phyloP scores from a whole-genome alignment of 148 eudicot species.

The Chenopodium album region DNA sequence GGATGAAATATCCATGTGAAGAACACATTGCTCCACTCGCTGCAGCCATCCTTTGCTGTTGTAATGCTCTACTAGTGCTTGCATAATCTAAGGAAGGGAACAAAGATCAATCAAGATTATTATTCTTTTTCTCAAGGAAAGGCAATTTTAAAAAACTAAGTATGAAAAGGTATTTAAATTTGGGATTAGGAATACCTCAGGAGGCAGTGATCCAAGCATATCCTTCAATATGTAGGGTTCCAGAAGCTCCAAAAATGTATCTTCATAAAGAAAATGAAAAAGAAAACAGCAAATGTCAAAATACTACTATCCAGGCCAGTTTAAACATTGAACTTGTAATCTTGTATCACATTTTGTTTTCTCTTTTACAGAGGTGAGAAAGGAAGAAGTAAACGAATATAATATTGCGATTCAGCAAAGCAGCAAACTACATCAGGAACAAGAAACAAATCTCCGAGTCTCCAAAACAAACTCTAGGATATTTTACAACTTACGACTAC shows the following conservation, averaged over 20 bases:
- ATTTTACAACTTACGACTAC: neutral
- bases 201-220: slow-evolving; percentile 94
- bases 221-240: slow-evolving; percentile 98
- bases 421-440: neutral
- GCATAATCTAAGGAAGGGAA: slow-evolving; percentile 65
- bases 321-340: neutral
- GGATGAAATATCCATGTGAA: slow-evolving; percentile 97
- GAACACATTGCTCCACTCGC: slow-evolving; percentile 95
- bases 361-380: neutral
- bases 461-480: neutral
- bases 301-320: neutral
- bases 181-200: slow-evolving; percentile 54
- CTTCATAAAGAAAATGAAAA: slow-evolving; percentile 35
- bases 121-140: neutral
- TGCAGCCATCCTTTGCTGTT: slow-evolving; percentile 90
- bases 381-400: neutral
- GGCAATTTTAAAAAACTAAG: neutral
- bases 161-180: neutral
- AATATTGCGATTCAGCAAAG: neutral
- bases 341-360: neutral
- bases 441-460: neutral
- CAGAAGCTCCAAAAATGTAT: slow-evolving; percentile 95
- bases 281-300: slow-evolving; percentile 16
- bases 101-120: slow-evolving; percentile 12
- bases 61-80: slow-evolving; percentile 97